Percentiles rank a stretch among this genome's conserved stretches.
Evolutionary conservation across 75 land plant genomes (phyloP).

Genomic region (Gnetum montanum): DNA sequence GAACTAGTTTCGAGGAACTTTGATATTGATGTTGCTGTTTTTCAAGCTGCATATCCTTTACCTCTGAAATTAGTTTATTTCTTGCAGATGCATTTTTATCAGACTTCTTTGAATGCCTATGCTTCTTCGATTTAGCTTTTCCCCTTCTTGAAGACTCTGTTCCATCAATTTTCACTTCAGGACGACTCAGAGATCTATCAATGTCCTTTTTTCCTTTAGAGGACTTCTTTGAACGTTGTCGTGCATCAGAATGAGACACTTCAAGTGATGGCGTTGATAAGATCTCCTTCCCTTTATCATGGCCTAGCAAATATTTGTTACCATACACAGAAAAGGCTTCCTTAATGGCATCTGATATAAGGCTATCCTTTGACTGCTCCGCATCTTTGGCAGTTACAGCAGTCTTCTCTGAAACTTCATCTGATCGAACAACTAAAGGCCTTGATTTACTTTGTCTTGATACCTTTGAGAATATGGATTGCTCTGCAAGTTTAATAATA

Average conservation of each 20-base stretch:
- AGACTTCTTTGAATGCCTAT: slow-evolving; percentile 13
- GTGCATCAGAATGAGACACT: slow-evolving; percentile 15
- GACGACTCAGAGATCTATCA: slow-evolving; percentile 12
- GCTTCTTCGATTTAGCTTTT: slow-evolving; percentile 7
- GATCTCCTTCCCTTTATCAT: slow-evolving; percentile 8
- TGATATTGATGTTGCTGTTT: slow-evolving; percentile 16
- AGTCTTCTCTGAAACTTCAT: slow-evolving; percentile 46
- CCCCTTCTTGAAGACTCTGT: slow-evolving; percentile 23
- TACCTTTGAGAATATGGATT: slow-evolving; percentile 43
- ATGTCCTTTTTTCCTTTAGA: slow-evolving; percentile 3
- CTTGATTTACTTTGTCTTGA: slow-evolving; percentile 42
- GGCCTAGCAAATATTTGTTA: slow-evolving; percentile 11
- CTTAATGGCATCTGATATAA: slow-evolving; percentile 61
- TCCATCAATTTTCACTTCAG: slow-evolving; percentile 14
- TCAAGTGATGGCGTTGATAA: slow-evolving; percentile 10
- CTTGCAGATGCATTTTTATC: slow-evolving; percentile 7
- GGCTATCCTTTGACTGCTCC: slow-evolving; percentile 35
- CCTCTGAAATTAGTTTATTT: slow-evolving; percentile 2
- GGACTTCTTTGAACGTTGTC: not conserved
- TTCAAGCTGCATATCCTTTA: slow-evolving; percentile 9
- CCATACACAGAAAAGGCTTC: slow-evolving; percentile 51
- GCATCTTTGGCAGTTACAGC: slow-evolving; percentile 11
- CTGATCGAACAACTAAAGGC: slow-evolving; percentile 73
- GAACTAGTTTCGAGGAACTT: slow-evolving; percentile 12
- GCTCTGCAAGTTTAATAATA: slow-evolving; percentile 52